A percentile compares a stretch with the other conserved stretches of the same genome.
phyloP scores from a whole-genome alignment of 2,329 filamentous ascomycete species.

The Alternaria novae-zelandiae region DNA sequence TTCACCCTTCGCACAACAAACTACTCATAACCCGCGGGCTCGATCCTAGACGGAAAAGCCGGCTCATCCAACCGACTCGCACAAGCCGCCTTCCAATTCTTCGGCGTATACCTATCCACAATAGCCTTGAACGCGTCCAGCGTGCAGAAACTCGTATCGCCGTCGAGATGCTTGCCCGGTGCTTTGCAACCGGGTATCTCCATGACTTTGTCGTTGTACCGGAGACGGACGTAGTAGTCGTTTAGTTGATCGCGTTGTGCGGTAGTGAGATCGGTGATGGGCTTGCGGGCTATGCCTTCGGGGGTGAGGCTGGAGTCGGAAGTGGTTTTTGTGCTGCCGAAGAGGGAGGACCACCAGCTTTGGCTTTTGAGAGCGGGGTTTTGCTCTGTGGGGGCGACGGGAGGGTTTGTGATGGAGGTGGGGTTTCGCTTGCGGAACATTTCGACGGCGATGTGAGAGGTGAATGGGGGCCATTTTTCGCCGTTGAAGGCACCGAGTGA shows the following conservation, averaged over 20 bases:
- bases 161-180: slow-evolving; percentile 80
- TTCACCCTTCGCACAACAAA: too few relatives aligned
- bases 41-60: slow-evolving; percentile 54
- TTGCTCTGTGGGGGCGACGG: not conserved
- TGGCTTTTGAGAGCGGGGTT: slow-evolving; percentile 20
- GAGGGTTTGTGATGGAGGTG: not conserved
- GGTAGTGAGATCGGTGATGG: slow-evolving; percentile 61
- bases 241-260: slow-evolving; percentile 67
- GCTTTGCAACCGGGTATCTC: slow-evolving; percentile 80
- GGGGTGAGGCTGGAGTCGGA: slow-evolving; percentile 9
- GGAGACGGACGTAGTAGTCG: slow-evolving; percentile 84
- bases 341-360: slow-evolving; percentile 48
- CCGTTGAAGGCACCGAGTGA: slow-evolving; percentile 80
- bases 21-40: slow-evolving; percentile 45
- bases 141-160: slow-evolving; percentile 89
- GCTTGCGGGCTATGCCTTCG: slow-evolving; percentile 66
- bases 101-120: slow-evolving; percentile 87
- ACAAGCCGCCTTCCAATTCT: slow-evolving; percentile 75
- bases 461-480: slow-evolving; percentile 87
- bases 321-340: slow-evolving; percentile 32
- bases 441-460: slow-evolving; percentile 89
- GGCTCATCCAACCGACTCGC: slow-evolving; percentile 61
- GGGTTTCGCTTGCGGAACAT: slow-evolving; percentile 69
- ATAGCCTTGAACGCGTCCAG: slow-evolving; percentile 92
- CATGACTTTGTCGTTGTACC: slow-evolving; percentile 88